These are phyloP conservation scores for Platanthera guangdongensis DNA, from an alignment of 106 monocot genomes.

Conservation along the genomic window DNA sequence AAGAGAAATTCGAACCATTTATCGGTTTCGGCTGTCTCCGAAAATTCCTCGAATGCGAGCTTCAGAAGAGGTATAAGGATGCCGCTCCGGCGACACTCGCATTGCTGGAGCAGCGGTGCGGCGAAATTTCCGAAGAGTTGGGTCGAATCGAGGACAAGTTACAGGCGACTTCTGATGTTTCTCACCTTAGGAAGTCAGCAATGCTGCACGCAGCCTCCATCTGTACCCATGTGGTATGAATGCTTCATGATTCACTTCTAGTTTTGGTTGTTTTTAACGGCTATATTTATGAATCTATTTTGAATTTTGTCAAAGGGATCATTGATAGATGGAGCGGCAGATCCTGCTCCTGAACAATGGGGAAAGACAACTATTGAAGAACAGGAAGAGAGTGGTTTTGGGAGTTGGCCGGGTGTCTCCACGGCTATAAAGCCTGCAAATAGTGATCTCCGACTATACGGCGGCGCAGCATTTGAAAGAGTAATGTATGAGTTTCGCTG, in stretches of 20 bases:
- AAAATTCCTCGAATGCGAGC: slow-evolving; percentile 76
- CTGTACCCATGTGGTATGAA: slow-evolving; percentile 79
- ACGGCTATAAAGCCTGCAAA: slow-evolving; percentile 63
- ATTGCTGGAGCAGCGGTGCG: slow-evolving; percentile 80
- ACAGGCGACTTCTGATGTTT: slow-evolving; percentile 79
- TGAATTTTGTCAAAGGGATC: slow-evolving; percentile 34
- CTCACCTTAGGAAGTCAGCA: slow-evolving; percentile 66
- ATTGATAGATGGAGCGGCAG: slow-evolving; percentile 88
- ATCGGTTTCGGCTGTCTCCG: slow-evolving; percentile 77
- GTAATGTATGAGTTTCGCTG: slow-evolving; percentile 96
- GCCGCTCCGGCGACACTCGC: slow-evolving; percentile 95
- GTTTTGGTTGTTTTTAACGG: background rate
- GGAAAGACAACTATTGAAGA: slow-evolving; percentile 83
- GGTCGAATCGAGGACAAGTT: slow-evolving; percentile 66
- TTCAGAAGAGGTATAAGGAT: slow-evolving; percentile 92
- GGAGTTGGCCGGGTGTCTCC: slow-evolving; percentile 84
- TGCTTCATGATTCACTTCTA: background rate
- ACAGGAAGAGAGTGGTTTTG: slow-evolving; percentile 71
- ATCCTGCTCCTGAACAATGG: slow-evolving; percentile 97
- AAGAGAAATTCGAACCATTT: slow-evolving; percentile 77
- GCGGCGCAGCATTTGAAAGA: slow-evolving; percentile 98
- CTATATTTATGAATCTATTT: background rate
- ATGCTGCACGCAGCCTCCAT: slow-evolving; percentile 87
- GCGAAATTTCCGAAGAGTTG: slow-evolving; percentile 62
- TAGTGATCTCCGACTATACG: slow-evolving; percentile 69